These are phyloP conservation scores for Botryosphaeria dothidea DNA, from an alignment of 2,329 filamentous ascomycete genomes.

Conservation along the genomic window DNA sequence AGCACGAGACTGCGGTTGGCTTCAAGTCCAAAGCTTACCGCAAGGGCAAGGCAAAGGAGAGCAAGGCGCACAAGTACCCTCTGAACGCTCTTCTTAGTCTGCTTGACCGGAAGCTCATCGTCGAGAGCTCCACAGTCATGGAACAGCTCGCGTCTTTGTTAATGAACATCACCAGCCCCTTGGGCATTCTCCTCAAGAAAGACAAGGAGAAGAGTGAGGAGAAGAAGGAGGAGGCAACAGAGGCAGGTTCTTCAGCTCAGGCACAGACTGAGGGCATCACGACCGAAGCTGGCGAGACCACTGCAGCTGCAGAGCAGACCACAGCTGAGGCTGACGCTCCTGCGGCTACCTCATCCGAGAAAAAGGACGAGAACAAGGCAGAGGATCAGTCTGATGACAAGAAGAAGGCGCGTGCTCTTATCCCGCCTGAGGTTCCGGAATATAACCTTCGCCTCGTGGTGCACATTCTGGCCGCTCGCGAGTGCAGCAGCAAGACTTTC, in stretches of 20 bases:
- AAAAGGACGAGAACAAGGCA: conserved; percentile 36
- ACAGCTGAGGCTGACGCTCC: conserved; percentile 13
- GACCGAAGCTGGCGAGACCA: conserved; percentile 26
- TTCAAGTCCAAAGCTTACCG: conserved; percentile 75
- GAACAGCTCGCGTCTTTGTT: conserved; percentile 85
- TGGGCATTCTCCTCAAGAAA: conserved; percentile 79
- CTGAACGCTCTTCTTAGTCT: conserved; percentile 87
- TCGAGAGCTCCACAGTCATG: conserved; percentile 97
- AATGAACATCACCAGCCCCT: conserved; percentile 82
- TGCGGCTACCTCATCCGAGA: conserved; percentile 27
- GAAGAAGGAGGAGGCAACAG: conserved; percentile 43
- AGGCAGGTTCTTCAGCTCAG: conserved; percentile 29
- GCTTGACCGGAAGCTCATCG: conserved; percentile 90
- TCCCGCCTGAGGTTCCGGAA: conserved; percentile 82
- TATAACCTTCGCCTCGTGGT: conserved; percentile 92
- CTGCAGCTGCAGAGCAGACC: conserved; percentile 38
- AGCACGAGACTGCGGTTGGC: conserved; percentile 79
- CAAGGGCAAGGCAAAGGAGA: conserved; percentile 88
- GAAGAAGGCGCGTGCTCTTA: conserved; percentile 65
- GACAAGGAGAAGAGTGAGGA: conserved; percentile 69
- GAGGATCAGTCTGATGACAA: conserved; percentile 54
- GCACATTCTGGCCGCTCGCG: conserved; percentile 91
- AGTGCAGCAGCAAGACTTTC: conserved; percentile 97
- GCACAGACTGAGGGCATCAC: conserved; percentile 21
- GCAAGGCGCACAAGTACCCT: conserved; percentile 81